Evolutionary conservation across 1,139 yeast species (phyloP).

Genomic region (Candida gigantensis): DNA sequence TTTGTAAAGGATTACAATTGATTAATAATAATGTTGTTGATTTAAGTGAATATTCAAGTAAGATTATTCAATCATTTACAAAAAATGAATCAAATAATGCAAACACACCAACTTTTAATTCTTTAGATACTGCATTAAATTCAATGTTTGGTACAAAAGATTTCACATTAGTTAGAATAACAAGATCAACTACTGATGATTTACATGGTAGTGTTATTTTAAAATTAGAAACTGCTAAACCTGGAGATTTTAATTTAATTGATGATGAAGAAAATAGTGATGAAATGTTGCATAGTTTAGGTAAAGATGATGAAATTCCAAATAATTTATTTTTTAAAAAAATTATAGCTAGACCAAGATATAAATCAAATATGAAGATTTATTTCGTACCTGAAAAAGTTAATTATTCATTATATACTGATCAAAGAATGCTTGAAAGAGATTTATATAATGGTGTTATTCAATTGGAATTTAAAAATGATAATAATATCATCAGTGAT

Average conservation of each 20-base stretch:
- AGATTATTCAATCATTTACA: conserved; percentile 28
- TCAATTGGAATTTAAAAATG: conserved; percentile 22
- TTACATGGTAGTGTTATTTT: conserved; percentile 50
- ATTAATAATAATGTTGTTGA: conserved; percentile 41
- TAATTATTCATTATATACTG: conserved; percentile 47
- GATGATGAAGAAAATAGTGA: conserved; percentile 50
- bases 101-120: conserved; percentile 41
- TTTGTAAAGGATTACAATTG: conserved; percentile 30
- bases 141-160: conserved; percentile 41
- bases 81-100: conserved; percentile 3
- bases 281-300: conserved; percentile 42
- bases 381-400: conserved; percentile 35
- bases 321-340: conserved; percentile 47
- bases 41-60: conserved; percentile 36
- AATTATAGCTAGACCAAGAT: conserved; percentile 53
- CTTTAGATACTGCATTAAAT: conserved; percentile 49
- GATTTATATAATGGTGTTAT: conserved; percentile 53
- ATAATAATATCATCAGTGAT: conserved; percentile 5
- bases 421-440: conserved; percentile 51
- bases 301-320: conserved; percentile 42
- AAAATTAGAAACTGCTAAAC: conserved; percentile 55
- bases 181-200: conserved; percentile 56
- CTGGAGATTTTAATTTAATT: conserved; percentile 51
- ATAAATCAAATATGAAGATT: conserved; percentile 53
- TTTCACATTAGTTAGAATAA: conserved; percentile 50